Percentiles rank a stretch among this genome's conserved stretches.
phyloP scores from a whole-genome alignment of 1,284 basidiomycete genomes.

The Leccinum ponderosum region DNA sequence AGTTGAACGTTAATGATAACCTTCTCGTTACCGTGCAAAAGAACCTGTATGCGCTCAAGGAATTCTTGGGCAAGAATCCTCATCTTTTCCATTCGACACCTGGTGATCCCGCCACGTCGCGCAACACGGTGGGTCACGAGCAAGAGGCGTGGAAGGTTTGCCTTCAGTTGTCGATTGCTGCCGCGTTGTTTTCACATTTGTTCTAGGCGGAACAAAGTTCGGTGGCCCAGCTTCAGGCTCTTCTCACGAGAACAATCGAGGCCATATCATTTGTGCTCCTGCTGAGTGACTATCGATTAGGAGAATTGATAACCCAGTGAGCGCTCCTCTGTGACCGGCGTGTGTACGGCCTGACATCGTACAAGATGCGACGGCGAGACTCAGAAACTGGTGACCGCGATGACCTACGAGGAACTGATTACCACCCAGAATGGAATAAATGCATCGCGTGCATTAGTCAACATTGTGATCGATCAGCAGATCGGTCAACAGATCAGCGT shows the following conservation, averaged over 20 bases:
- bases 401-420: slow-evolving; percentile 87
- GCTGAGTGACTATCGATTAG: slow-evolving; percentile 87
- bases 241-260: slow-evolving; percentile 85
- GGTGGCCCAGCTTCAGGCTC: slow-evolving; percentile 66
- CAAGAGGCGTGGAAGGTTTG: slow-evolving; percentile 84
- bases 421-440: slow-evolving; percentile 81
- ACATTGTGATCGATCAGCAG: slow-evolving; percentile 96
- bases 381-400: slow-evolving; percentile 63
- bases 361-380: slow-evolving; percentile 67
- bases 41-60: slow-evolving; percentile 75
- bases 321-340: slow-evolving; percentile 29
- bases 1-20: slow-evolving; percentile 62
- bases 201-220: slow-evolving; percentile 78
- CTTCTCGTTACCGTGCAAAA: slow-evolving; percentile 71
- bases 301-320: slow-evolving; percentile 82
- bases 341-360: slow-evolving; percentile 13
- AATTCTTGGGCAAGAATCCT: slow-evolving; percentile 76
- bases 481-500: slow-evolving; percentile 96
- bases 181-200: slow-evolving; percentile 11
- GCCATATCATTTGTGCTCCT: slow-evolving; percentile 93
- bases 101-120: slow-evolving; percentile 57
- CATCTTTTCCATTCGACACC: slow-evolving; percentile 78
- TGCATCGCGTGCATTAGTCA: slow-evolving; percentile 86
- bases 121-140: slow-evolving; percentile 55
- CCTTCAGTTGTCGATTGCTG: slow-evolving; percentile 1